Percentiles rank a stretch among this genome's conserved stretches.
Conservation (phyloP, 2,329 filamentous ascomycete species). For the Paraconiothyrium brasiliense region DNA sequence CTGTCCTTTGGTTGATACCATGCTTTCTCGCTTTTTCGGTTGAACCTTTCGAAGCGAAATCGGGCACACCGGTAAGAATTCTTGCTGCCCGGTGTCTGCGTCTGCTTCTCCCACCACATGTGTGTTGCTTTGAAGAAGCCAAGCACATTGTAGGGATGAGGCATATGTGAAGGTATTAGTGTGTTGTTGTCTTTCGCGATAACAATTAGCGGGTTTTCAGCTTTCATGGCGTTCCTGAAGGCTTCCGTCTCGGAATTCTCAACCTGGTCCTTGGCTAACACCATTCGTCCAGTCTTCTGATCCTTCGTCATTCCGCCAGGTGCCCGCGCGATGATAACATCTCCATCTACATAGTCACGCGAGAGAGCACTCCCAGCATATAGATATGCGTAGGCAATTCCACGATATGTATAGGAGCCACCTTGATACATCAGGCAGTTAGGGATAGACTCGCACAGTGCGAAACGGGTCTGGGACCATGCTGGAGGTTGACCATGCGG, state of each 20-base stretch:
- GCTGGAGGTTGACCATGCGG: constrained; percentile 57
- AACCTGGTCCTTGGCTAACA: constrained; percentile 58
- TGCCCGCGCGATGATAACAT: constrained; percentile 71
- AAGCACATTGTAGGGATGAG: constrained; percentile 70
- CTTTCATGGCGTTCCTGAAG: constrained; percentile 58
- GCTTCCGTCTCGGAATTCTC: constrained; percentile 49
- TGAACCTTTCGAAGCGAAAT: constrained; percentile 72
- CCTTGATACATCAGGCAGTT: constrained; percentile 71
- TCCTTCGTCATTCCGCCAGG: constrained; percentile 63
- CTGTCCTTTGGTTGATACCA: constrained; percentile 66
- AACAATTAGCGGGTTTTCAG: constrained; percentile 62
- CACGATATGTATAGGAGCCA: constrained; percentile 63
- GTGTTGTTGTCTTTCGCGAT: constrained; percentile 62
- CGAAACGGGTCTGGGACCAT: constrained; percentile 67
- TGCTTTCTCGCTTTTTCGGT: constrained; percentile 56
- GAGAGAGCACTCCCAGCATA: constrained; percentile 64
- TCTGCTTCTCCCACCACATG: constrained; percentile 70
- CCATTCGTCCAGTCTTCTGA: constrained; percentile 58
- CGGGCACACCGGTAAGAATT: constrained; percentile 57
- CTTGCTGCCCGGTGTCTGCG: constrained; percentile 24
- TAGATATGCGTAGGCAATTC: constrained; percentile 66
- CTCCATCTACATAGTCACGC: constrained; percentile 67
- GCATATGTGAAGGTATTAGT: constrained; percentile 60
- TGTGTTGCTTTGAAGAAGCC: constrained; percentile 74
- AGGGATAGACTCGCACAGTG: constrained; percentile 69